Conservation (phyloP, 371 early-diverging fungal genomes). For the Mucor piriformis region DNA sequence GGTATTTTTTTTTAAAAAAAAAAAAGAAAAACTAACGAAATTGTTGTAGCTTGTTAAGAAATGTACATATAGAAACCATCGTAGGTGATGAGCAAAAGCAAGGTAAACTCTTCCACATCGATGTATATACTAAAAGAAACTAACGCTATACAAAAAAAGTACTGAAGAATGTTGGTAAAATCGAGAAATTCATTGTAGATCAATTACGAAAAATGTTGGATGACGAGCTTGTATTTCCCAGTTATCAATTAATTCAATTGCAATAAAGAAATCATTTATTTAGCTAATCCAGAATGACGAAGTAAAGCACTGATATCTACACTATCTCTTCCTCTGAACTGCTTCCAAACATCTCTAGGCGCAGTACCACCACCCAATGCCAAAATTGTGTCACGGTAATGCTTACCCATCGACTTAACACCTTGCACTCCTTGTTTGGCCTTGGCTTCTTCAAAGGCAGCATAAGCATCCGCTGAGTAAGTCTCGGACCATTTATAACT, state of each 20-base stretch:
- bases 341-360: slow-evolving; percentile 62
- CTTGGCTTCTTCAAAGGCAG: slow-evolving; percentile 62
- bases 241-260: slow-evolving; percentile 60
- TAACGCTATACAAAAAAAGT: slow-evolving; percentile 44
- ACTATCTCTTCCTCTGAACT: slow-evolving; percentile 59
- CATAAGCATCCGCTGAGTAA: slow-evolving; percentile 72
- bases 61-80: slow-evolving; percentile 84
- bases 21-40: background rate
- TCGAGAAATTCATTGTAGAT: slow-evolving; percentile 89
- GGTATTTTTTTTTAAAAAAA: background rate
- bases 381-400: slow-evolving; percentile 66
- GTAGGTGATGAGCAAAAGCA: slow-evolving; percentile 90
- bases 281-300: slow-evolving; percentile 58
- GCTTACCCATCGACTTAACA: slow-evolving; percentile 47
- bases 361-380: slow-evolving; percentile 69
- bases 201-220: slow-evolving; percentile 87
- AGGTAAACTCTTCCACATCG: no score
- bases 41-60: slow-evolving; percentile 62
- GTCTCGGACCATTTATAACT: slow-evolving; percentile 75
- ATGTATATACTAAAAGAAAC: background rate
- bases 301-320: slow-evolving; percentile 62
- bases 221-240: slow-evolving; percentile 90
- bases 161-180: slow-evolving; percentile 91
- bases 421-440: slow-evolving; percentile 34
- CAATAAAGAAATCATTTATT: slow-evolving; percentile 18